Percentiles rank a stretch among this genome's conserved stretches.
Evolutionary conservation across 345 rosid species (phyloP).

Genomic region (Lepidium didymum): DNA sequence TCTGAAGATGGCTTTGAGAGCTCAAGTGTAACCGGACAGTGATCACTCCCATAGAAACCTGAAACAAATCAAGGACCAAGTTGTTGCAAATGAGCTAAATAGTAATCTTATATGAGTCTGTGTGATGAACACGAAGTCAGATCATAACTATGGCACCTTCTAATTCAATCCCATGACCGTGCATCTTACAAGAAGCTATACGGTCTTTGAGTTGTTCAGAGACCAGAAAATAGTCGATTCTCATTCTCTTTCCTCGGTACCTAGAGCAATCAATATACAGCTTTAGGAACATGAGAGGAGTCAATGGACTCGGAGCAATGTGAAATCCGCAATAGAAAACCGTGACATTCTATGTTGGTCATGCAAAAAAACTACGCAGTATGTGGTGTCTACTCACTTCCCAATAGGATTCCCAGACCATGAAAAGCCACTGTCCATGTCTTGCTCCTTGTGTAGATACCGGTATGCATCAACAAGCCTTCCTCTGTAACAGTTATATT

Average conservation of each 20-base stretch:
- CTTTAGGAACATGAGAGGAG: neutral
- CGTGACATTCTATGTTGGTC: neutral
- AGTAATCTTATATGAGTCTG: neutral
- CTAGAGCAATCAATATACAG: constrained; percentile 30
- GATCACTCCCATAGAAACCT: constrained; percentile 92
- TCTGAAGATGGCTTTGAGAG: constrained; percentile 40
- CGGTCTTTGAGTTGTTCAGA: constrained; percentile 64
- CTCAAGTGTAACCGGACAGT: constrained; percentile 80
- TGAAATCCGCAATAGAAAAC: neutral
- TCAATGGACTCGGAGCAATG: neutral
- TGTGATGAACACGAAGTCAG: neutral
- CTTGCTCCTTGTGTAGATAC: constrained; percentile 70
- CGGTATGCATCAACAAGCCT: constrained; percentile 83
- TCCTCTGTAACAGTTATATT: constrained; percentile 48
- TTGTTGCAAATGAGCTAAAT: neutral
- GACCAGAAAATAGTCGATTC: constrained; percentile 81
- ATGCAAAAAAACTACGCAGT: neutral
- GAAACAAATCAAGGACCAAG: constrained; percentile 20
- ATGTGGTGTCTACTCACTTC: constrained; percentile 46
- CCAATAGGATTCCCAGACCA: constrained; percentile 93
- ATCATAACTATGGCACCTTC: constrained; percentile 42
- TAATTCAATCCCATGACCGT: constrained; percentile 73
- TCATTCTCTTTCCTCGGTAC: constrained; percentile 88
- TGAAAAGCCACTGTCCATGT: constrained; percentile 89
- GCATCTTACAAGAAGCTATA: constrained; percentile 63